Percentiles rank a stretch among this genome's conserved stretches.
Conservation (phyloP, 192 early-diverging fungal species). For the Podila verticillata region DNA sequence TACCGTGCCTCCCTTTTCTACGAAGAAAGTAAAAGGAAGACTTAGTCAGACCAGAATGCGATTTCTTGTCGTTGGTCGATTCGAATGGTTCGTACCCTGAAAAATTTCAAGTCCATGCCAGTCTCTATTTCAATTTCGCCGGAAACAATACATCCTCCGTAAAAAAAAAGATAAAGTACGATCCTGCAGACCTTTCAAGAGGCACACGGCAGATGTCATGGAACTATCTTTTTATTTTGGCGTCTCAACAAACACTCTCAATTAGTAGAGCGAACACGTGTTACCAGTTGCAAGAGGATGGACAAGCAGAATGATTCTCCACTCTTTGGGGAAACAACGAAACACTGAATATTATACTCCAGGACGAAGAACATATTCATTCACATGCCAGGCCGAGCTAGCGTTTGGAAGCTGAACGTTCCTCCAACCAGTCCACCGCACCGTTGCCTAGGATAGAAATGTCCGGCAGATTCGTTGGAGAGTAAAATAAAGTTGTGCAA, state of each 20-base stretch:
- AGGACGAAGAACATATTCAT: too few species aligned
- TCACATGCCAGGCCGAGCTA: too few species aligned
- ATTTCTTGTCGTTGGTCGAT: neutral
- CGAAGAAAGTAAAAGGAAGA: neutral
- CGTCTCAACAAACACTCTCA: slow-evolving; percentile 1
- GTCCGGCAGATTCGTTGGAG: too few species aligned
- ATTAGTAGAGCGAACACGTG: too few species aligned
- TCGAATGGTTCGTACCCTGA: neutral
- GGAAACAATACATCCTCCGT: neutral
- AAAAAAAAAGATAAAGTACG: neutral
- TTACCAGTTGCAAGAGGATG: too few species aligned
- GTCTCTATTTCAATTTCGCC: neutral
- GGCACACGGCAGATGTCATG: neutral
- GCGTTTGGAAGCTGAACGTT: too few species aligned
- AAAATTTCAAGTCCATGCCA: neutral
- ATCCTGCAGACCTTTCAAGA: neutral
- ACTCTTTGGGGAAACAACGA: too few species aligned
- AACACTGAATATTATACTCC: too few species aligned
- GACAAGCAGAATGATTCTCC: too few species aligned
- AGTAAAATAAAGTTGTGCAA: too few species aligned
- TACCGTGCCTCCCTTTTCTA: neutral
- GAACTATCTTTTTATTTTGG: slow-evolving; percentile 4
- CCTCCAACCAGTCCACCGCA: too few species aligned
- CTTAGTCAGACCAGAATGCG: neutral
- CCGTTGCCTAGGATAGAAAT: too few species aligned